Base-by-base conservation (phyloP, 2,329 filamentous ascomycete species). In the Coniosporium tulheliwenetii region DNA sequence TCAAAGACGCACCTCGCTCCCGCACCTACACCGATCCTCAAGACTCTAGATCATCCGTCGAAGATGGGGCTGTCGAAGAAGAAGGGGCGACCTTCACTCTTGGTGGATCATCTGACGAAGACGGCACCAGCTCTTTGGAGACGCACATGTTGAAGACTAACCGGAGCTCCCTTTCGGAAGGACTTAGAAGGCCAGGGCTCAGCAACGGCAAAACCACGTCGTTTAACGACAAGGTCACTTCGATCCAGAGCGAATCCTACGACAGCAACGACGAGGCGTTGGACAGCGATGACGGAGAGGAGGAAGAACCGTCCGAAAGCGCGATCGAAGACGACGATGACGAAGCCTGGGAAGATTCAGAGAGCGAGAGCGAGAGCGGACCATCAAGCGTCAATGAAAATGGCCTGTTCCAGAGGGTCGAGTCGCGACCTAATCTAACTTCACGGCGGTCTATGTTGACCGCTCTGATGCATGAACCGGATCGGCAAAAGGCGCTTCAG, bases 361-460 rank as follows among this genome's bases (percentile, higher is more conserved):
- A 80, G 43, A 76, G 75, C 43, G 75, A 83, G 15, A 82, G 83
- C 45, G 84, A 93, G 50, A 91, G 82, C 55, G 82, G 79, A 43
- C 81, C 83, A 49, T 84, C 84, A 1, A 93, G 84, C 56, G 71
- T 86, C 39, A 83, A 91, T 45, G 81, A 91, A 45, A 79, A 76
- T 53, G 73, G 76, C 14, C 70, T 85, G 51, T 98, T 98, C 71
- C 79, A 87, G 59, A 81, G 91, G 8, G 86, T 96, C 38, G 85
- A 94, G 58, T 95, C 87, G 34, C 79, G 79, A 58, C 77, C 79
- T 7, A 85, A 94, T 54, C 69, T 96, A 19, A 80, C 82, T 2
- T 93, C 89, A 1, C 78, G 84, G 38, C 80, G 82, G 39, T 96
- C 89, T 2, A 74, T 96, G 34, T 80, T 98, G 48, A 95, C 87